Percentiles rank a stretch among this genome's conserved stretches.
phyloP scores from a whole-genome alignment of 2,329 filamentous ascomycete genomes.

The Aureobasidium melanogenum region DNA sequence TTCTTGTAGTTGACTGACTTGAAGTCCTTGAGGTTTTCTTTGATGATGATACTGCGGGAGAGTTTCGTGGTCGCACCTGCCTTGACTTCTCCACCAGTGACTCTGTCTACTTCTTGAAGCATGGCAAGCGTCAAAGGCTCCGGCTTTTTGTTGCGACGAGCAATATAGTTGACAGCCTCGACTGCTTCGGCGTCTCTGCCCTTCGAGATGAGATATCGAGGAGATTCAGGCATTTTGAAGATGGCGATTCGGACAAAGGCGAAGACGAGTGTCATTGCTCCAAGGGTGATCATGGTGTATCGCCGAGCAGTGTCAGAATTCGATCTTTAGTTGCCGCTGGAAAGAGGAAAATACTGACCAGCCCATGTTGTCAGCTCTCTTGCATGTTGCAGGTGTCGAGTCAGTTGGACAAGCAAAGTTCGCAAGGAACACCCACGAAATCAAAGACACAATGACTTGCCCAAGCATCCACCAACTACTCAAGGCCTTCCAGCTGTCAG shows the following conservation, averaged over 20 bases:
- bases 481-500: slow-evolving; percentile 40
- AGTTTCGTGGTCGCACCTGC: background rate
- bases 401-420: slow-evolving; percentile 45
- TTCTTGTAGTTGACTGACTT: background rate
- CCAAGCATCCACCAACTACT: slow-evolving; percentile 62
- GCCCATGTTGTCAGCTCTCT: slow-evolving; percentile 50
- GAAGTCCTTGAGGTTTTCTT: background rate
- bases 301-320: background rate
- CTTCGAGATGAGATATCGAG: slow-evolving; percentile 19
- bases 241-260: slow-evolving; percentile 76
- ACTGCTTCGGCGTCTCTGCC: slow-evolving; percentile 34
- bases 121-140: background rate
- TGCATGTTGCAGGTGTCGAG: slow-evolving; percentile 25
- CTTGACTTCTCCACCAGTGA: background rate
- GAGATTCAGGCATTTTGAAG: slow-evolving; percentile 18
- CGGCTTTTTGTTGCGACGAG: background rate
- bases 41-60: background rate
- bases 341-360: slow-evolving; percentile 48
- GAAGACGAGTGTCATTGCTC: slow-evolving; percentile 52
- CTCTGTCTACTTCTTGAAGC: background rate
- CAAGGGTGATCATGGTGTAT: background rate
- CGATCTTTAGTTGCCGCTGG: slow-evolving; percentile 62
- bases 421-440: slow-evolving; percentile 69
- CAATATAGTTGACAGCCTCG: slow-evolving; percentile 54
- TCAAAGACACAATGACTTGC: slow-evolving; percentile 60